phyloP scores from a whole-genome alignment of 805 yeast genomes.

The Saccharomycopsis sp. region DNA sequence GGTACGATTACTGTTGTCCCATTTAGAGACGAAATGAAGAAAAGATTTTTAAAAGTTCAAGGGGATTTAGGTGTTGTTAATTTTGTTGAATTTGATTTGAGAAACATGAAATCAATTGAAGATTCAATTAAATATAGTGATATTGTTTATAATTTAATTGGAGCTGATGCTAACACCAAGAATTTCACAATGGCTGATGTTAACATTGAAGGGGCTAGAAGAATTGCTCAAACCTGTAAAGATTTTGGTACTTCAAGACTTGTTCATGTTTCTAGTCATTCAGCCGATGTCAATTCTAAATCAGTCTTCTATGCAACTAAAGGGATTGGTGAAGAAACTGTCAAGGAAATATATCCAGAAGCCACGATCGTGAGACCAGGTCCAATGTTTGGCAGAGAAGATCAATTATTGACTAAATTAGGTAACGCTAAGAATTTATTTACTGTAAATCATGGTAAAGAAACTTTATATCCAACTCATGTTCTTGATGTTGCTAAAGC shows the following conservation, averaged over 20 bases:
- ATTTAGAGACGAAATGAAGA: constrained; percentile 72
- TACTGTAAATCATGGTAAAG: constrained; percentile 59
- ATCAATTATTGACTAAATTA: constrained; percentile 55
- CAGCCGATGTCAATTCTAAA: constrained; percentile 60
- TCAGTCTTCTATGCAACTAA: constrained; percentile 74
- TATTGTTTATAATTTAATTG: constrained; percentile 73
- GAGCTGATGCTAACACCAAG: constrained; percentile 69
- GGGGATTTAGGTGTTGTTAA: constrained; percentile 88
- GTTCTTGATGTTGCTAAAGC: constrained; percentile 73
- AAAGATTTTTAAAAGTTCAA: constrained; percentile 69
- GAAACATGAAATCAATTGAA: constrained; percentile 70
- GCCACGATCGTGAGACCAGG: constrained; percentile 83
- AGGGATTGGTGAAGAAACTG: constrained; percentile 70
- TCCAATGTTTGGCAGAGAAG: constrained; percentile 71
- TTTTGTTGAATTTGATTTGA: constrained; percentile 73
- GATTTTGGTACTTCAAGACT: constrained; percentile 67
- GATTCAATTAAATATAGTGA: constrained; percentile 75
- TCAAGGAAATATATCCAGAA: constrained; percentile 59
- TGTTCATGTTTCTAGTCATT: constrained; percentile 73
- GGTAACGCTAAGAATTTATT: constrained; percentile 52
- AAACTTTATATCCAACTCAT: constrained; percentile 64
- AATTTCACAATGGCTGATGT: constrained; percentile 79
- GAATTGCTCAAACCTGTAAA: constrained; percentile 67
- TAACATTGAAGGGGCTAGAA: constrained; percentile 68
- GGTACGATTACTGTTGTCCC: constrained; percentile 76